A percentile compares a stretch with the other conserved stretches of the same genome.
These are phyloP conservation scores for Rubia yunnanensis DNA, from an alignment of 257 asterid species.

Conservation along the genomic window DNA sequence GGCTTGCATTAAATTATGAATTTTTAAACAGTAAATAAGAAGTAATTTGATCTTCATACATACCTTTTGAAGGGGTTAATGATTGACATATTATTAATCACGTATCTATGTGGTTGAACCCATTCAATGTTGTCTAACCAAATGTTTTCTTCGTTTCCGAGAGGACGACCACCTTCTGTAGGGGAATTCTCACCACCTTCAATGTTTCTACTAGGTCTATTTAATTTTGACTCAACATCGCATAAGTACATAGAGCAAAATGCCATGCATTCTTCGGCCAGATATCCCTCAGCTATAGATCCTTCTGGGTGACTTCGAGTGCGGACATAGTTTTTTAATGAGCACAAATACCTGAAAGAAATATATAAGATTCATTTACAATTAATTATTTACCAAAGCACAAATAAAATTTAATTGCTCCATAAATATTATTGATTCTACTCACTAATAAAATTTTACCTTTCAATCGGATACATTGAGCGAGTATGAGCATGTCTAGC, in stretches of 20 bases:
- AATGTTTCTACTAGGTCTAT: neutral
- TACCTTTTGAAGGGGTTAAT: neutral
- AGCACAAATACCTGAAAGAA: neutral
- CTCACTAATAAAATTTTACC: neutral
- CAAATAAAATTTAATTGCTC: no score
- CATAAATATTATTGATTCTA: no score
- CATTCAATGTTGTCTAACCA: neutral
- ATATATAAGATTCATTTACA: no score
- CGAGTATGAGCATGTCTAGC: no score
- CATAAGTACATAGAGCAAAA: constrained; percentile 14
- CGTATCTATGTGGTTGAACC: constrained; percentile 7
- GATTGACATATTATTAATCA: neutral
- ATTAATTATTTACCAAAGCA: neutral
- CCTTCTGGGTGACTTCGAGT: constrained; percentile 4
- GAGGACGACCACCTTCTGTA: neutral
- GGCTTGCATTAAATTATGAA: no score
- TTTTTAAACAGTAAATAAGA: no score
- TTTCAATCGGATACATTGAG: no score
- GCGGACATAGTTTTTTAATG: constrained; percentile 1
- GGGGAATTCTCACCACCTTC: neutral
- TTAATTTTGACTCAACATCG: constrained; percentile 9
- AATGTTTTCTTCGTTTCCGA: neutral
- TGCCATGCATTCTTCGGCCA: constrained; percentile 11
- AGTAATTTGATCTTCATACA: no score
- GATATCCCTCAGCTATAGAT: neutral